Base-by-base conservation (phyloP, 495 filamentous ascomycete genomes). In the Monascus purpureus region DNA sequence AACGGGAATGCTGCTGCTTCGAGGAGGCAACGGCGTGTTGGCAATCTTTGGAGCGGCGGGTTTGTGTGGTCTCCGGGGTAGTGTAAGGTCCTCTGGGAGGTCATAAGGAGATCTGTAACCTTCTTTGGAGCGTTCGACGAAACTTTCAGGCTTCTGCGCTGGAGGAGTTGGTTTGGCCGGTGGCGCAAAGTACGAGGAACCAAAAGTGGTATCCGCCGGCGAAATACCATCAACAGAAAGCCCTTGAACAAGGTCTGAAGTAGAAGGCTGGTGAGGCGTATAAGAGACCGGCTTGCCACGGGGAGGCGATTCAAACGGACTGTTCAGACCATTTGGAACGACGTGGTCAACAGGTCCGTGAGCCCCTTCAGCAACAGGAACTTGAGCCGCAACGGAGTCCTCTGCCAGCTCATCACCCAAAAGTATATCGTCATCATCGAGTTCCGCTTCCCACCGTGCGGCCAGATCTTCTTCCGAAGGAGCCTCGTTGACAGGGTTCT, bases 91-190 rank as follows among this genome's bases (percentile, higher is more conserved):
- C 56, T 92, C 83, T 2, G 90, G 90, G 3, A 97, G 68, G 53
- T 97, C 90, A 42, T 93, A 97, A 3, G 90, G 90, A 15, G 86
- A 94, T 18, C 73, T 68, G 49, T 96, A 97, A 7, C 88, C 87
- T 25, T 85, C 77, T 51, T 92, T 96, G 6, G 81, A 59, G 40
- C 86, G 88, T 46, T 85, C 78, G 4, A 72, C 81, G 52, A 93
- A 97, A 47, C 88, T 95, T 70, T 80, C 41, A 44, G 67, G 46
- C 52, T 55, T 47, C 45, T 45, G 38, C 40, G 61, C 28, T 33
- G 63, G 57, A 45, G 42, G 55, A 36, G 47, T 49, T 8, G 43
- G 33, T 8, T 37, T 41, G 1, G 50, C 40, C 29, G 52, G 44
- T 8, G 59, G 57, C 9, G 60, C 48, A 15, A 65, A 58, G 16